phyloP scores from a whole-genome alignment of 768 basidiomycete genomes.

The Phlebiopsis flavidoalba region DNA sequence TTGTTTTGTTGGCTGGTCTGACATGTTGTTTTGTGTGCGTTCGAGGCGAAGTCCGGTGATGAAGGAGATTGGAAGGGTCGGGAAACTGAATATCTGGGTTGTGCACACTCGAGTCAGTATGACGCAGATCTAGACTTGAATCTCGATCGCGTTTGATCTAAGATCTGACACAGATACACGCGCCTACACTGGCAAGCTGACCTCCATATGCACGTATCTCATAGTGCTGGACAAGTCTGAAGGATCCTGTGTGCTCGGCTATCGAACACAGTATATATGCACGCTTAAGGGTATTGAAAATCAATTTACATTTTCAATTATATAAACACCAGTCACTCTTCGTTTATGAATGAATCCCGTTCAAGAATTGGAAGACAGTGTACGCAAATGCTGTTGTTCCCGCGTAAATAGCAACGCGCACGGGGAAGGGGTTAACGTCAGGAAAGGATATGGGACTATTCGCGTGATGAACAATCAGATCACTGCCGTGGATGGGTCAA shows the following conservation, averaged over 20 bases:
- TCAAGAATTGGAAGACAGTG: conserved; percentile 52
- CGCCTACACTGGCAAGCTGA: too few species aligned
- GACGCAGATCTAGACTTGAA: conserved; percentile 30
- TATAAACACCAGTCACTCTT: neutral
- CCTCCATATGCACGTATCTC: too few species aligned
- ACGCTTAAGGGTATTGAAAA: too few species aligned
- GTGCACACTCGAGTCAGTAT: neutral
- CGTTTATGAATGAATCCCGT: conserved; percentile 42
- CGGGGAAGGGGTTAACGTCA: conserved; percentile 52
- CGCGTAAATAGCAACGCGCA: conserved; percentile 57
- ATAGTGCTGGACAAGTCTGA: too few species aligned
- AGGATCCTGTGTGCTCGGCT: too few species aligned
- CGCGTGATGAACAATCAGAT: neutral
- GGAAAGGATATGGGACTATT: conserved; percentile 82
- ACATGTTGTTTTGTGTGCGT: conserved; percentile 10
- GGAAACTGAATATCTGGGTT: neutral
- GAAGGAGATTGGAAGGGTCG: neutral
- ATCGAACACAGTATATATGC: too few species aligned
- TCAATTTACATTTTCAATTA: neutral
- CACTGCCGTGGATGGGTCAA: neutral
- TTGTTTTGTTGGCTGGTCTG: conserved; percentile 22
- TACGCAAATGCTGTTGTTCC: conserved; percentile 47
- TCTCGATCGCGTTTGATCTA: conserved; percentile 4
- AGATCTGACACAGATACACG: neutral
- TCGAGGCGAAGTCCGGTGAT: neutral